Base-by-base conservation (phyloP, 495 filamentous ascomycete genomes). In the Tricharina praecox region DNA sequence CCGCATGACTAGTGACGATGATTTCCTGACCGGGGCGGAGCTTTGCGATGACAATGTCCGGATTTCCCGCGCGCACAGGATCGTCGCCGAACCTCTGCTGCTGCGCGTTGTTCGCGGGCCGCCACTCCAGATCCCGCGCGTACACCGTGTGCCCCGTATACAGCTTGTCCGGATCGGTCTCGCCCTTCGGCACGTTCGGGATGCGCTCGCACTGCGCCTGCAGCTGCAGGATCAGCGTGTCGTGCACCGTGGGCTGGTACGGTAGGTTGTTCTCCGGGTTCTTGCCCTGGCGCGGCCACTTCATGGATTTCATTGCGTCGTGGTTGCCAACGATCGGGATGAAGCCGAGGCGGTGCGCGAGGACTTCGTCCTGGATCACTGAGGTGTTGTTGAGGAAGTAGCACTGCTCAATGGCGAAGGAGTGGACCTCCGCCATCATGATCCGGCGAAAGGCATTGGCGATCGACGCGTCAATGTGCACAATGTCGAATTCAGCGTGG, bases 381-480 rank as follows among this genome's bases (percentile, higher is more conserved):
- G 82, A 90, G 47, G 87, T 96, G 68, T 99, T 99, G 69, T 93
- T 86, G 58, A 80, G 68, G 38, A 96, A 74, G 67, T 79, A 96
- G 60, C 93, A 83, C 33, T 70, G 73, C 66, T 96, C 92, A 58
- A 99, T 88, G 53, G 92, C 92, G 37, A 99, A 70, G 2, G 82
- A 85, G 18, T 88, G 86, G 30, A 99, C 81, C 64, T 99, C 92
- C 46, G 90, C 79, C 66, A 99, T 79, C 50, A 96, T 73, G 58
- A 99, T 96, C 38, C 92, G 83, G 53, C 92, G 90, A 71, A 96
- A 93, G 58, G 92, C 92, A 64, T 99, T 99, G 53, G 92, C 86
- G 59, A 99, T 79, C 46, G 82, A 74, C 53, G 92, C 87, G 59
- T 99, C 87, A 53, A 88, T 63, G 57, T 86, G 85, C 60, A 93